A percentile compares a stretch with the other conserved stretches of the same genome.
Evolutionary conservation across 208 protist species (phyloP).

Genomic region (Wallacemonas sp.): DNA sequence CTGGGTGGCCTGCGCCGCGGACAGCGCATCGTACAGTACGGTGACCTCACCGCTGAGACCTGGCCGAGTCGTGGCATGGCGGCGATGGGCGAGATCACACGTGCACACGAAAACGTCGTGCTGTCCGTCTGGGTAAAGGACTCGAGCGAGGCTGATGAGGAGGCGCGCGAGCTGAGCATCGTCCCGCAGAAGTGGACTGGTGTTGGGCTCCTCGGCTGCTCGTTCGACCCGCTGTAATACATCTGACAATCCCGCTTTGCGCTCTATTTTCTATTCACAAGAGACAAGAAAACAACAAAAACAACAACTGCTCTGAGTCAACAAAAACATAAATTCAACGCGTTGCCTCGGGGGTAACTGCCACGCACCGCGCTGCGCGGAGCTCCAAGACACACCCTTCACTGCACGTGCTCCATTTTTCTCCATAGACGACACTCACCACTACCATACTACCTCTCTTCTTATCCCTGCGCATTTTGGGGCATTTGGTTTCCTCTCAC

Average conservation of each 20-base stretch:
- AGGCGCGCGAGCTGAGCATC: constrained; percentile 45
- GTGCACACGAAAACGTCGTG: constrained; percentile 34
- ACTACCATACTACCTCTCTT: too few species aligned
- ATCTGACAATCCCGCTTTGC: too few species aligned
- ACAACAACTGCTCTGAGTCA: too few species aligned
- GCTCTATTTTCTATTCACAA: too few species aligned
- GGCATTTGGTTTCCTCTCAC: too few species aligned
- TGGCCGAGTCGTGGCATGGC: constrained; percentile 21
- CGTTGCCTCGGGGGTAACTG: too few species aligned
- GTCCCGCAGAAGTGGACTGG: constrained; percentile 69
- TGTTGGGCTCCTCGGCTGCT: constrained; percentile 73
- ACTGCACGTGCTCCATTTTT: too few species aligned
- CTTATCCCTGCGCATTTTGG: too few species aligned
- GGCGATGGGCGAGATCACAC: constrained; percentile 38
- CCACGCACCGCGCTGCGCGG: too few species aligned
- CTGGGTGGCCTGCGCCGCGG: constrained; percentile 49
- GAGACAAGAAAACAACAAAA: not conserved
- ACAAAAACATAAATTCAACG: too few species aligned
- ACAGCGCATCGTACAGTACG: constrained; percentile 61
- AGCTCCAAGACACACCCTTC: too few species aligned
- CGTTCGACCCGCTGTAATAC: constrained; percentile 40
- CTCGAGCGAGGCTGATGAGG: constrained; percentile 14
- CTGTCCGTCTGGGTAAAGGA: constrained; percentile 69
- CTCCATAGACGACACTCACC: too few species aligned
- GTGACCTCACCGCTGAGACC: constrained; percentile 36